Conservation (phyloP, 202 grass and related monocot species). For the Panicum hallii region DNA sequence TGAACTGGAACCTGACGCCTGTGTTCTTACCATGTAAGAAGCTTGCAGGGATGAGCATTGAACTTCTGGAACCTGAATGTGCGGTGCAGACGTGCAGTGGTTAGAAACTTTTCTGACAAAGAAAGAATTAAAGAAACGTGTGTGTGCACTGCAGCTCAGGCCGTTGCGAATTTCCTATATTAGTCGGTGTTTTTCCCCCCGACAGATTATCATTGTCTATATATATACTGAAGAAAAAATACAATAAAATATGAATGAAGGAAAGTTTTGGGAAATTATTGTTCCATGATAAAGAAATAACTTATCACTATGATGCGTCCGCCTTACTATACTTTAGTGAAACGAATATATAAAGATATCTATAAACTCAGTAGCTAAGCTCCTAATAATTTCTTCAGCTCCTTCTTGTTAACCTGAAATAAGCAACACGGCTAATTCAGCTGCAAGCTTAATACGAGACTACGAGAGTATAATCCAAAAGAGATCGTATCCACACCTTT, state of each 20-base stretch:
- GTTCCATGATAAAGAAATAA: not conserved
- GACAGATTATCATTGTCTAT: not conserved
- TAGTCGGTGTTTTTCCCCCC: not conserved
- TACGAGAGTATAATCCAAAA: not conserved
- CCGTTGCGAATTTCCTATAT: not conserved
- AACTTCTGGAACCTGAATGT: not conserved
- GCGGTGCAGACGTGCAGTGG: not conserved
- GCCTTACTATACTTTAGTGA: not conserved
- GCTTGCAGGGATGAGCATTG: not conserved
- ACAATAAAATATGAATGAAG: not conserved
- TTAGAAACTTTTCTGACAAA: not conserved
- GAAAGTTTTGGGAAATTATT: slow-evolving; percentile 13
- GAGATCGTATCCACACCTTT: slow-evolving; percentile 63
- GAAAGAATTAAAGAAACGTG: slow-evolving; percentile 11
- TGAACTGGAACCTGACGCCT: not conserved
- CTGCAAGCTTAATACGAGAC: not conserved
- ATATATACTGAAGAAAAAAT: not conserved
- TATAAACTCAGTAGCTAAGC: slow-evolving; percentile 27
- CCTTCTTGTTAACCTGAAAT: slow-evolving; percentile 97
- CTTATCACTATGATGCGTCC: not conserved
- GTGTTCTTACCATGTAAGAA: not conserved
- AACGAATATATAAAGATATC: not conserved
- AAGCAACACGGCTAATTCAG: slow-evolving; percentile 26
- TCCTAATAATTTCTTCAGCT: slow-evolving; percentile 82
- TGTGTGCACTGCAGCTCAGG: not conserved